A percentile compares a stretch with the other conserved stretches of the same genome.
These are phyloP conservation scores for Coemansia sp. DNA, from an alignment of 192 early-diverging fungal genomes.

Conservation along the genomic window DNA sequence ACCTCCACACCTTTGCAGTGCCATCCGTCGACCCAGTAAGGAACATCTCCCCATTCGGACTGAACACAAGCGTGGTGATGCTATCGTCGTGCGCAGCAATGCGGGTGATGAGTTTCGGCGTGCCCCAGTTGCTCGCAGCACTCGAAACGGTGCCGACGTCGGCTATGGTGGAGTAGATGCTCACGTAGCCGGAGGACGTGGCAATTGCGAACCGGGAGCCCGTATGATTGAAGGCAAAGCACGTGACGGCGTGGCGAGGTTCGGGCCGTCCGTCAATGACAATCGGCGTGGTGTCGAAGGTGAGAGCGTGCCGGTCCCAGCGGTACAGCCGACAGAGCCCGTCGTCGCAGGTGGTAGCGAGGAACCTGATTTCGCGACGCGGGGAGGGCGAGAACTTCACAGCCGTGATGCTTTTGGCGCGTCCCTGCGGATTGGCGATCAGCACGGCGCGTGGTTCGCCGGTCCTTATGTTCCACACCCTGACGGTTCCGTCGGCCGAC, in stretches of 20 bases:
- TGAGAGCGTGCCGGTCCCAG: slow-evolving; percentile 63
- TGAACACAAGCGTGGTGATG: slow-evolving; percentile 76
- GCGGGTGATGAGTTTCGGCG: slow-evolving; percentile 59
- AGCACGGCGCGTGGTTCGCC: slow-evolving; percentile 69
- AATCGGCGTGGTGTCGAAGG: slow-evolving; percentile 58
- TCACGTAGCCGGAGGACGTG: slow-evolving; percentile 73
- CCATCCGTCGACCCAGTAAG: slow-evolving; percentile 79
- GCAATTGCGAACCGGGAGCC: slow-evolving; percentile 80
- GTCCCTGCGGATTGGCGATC: slow-evolving; percentile 32
- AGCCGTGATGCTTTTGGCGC: slow-evolving; percentile 61
- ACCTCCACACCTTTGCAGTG: slow-evolving; percentile 73
- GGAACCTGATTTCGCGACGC: slow-evolving; percentile 61
- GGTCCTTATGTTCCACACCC: slow-evolving; percentile 74
- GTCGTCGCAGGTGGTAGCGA: slow-evolving; percentile 72
- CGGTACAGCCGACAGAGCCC: slow-evolving; percentile 73
- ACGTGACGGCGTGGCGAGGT: slow-evolving; percentile 56
- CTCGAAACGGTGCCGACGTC: slow-evolving; percentile 10
- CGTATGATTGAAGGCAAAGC: slow-evolving; percentile 73
- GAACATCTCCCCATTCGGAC: slow-evolving; percentile 66
- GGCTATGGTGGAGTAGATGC: slow-evolving; percentile 72
- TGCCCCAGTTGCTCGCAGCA: slow-evolving; percentile 14
- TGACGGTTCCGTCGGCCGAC: slow-evolving; percentile 71
- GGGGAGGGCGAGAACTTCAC: slow-evolving; percentile 81
- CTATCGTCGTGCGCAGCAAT: slow-evolving; percentile 70
- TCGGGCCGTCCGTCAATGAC: slow-evolving; percentile 57